Base-by-base conservation (phyloP, 495 filamentous ascomycete genomes). In the Pyrenula massariospora region DNA sequence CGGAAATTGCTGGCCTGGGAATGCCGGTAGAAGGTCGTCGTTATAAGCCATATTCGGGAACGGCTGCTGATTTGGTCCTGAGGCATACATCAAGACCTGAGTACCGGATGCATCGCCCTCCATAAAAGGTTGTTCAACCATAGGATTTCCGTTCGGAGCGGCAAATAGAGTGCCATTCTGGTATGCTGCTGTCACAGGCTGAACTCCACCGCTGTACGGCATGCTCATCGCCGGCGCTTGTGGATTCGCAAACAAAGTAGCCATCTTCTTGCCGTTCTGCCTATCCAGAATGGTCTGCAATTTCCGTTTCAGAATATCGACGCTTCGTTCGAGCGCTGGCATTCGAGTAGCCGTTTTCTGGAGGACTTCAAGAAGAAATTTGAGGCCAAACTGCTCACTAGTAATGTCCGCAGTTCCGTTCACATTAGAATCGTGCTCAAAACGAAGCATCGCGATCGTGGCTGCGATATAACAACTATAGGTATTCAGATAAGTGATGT, bases 391-490 rank as follows among this genome's bases (percentile, higher is more conserved):
- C 15, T 42, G 31, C 31, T 42, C 31, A 42, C 31, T 42, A 5
- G 31, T 42, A 15, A 42, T 42, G 15, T 42, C 31, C 15, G 31
- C 20, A 58, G 24, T 56, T 62, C 59, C 20, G 24, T 56, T 54
- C 53, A 58, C 23, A 55, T 47, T 53, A 2, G 53, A 31, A 12
- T 31, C 48, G 42, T 47, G 56, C 48, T 60, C 55, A 20, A 60
- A 48, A 51, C 57, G 58, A 22, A 57, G 57, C 15, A 60, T 52
- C 12, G 58, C 58, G 25, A 55, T 57, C 49, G 59, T 61, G 1
- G 59, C 59, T 19, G 59, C 59, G n/a, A 50, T 61, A 25, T 61
- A 61, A 1, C 54, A 58, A 25, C 57, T 58, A 22, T 61, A 61
- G 23, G 56, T 58, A 48, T 58, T 61, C 52, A 61, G 42, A 47